phyloP scores from a whole-genome alignment of 2,329 filamentous ascomycete species.

The Corniculantispora saksenae region DNA sequence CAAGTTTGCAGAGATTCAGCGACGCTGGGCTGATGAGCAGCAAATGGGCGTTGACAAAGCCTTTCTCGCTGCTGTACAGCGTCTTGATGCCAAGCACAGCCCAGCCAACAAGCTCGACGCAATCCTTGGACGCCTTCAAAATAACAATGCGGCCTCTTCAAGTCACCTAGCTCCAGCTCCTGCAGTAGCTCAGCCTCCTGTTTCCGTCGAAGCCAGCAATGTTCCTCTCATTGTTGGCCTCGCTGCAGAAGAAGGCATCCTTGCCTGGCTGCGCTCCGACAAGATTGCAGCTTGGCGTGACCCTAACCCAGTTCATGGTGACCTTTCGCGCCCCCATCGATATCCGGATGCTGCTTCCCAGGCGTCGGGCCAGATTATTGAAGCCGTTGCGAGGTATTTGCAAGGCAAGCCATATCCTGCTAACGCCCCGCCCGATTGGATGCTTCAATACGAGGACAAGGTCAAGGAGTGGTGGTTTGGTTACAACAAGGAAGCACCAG shows the following conservation, averaged over 20 bases:
- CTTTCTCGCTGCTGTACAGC: slow-evolving; percentile 43
- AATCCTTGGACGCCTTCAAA: slow-evolving; percentile 39
- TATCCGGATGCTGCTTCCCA: slow-evolving; percentile 47
- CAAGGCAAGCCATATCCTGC: slow-evolving; percentile 51
- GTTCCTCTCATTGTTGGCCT: slow-evolving; percentile 34
- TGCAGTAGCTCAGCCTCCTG: background rate
- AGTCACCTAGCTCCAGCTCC: background rate
- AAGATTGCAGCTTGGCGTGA: slow-evolving; percentile 46
- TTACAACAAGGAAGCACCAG: slow-evolving; percentile 42
- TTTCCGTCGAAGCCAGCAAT: slow-evolving; percentile 22
- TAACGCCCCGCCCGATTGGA: slow-evolving; percentile 54
- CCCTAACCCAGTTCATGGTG: slow-evolving; percentile 39
- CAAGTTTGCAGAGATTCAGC: slow-evolving; percentile 50
- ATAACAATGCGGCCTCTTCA: slow-evolving; percentile 19
- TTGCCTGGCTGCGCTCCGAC: slow-evolving; percentile 47
- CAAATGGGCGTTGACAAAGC: slow-evolving; percentile 47
- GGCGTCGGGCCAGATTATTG: slow-evolving; percentile 44
- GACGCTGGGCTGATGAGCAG: slow-evolving; percentile 49
- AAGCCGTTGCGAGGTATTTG: slow-evolving; percentile 43
- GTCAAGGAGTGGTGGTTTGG: slow-evolving; percentile 56
- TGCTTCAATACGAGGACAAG: slow-evolving; percentile 47
- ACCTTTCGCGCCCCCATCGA: slow-evolving; percentile 34
- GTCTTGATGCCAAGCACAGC: slow-evolving; percentile 41
- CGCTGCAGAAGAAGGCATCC: slow-evolving; percentile 42
- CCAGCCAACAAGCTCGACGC: slow-evolving; percentile 41